These are phyloP conservation scores for Cyberlindnera saturnus DNA, from an alignment of 805 yeast species.

Conservation along the genomic window DNA sequence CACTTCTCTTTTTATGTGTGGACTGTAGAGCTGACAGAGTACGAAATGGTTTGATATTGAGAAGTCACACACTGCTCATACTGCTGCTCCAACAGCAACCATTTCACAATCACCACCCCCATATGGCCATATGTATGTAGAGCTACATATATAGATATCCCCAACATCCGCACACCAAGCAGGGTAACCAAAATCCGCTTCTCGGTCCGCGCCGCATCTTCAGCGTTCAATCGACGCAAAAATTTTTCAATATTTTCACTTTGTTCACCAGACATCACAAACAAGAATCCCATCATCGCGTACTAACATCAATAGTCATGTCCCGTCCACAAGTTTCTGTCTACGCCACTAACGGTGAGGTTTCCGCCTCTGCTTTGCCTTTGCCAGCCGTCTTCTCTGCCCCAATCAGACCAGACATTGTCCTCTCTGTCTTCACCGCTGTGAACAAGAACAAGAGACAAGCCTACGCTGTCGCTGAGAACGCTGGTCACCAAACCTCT, in stretches of 20 bases:
- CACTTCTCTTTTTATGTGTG: no score
- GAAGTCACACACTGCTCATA: no score
- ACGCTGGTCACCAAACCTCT: constrained; percentile 99
- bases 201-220: no score
- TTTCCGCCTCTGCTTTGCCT: constrained; percentile 77
- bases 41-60: no score
- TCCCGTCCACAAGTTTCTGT: constrained; percentile 97
- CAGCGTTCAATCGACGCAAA: background rate
- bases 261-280: background rate
- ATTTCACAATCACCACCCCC: no score
- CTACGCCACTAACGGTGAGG: constrained; percentile 81
- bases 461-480: constrained; percentile 98
- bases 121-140: no score
- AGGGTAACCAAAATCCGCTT: no score
- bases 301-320: constrained; percentile 4
- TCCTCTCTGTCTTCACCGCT: constrained; percentile 97
- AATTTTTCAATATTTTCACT: background rate
- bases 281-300: background rate
- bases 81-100: no score
- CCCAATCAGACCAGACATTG: constrained; percentile 99
- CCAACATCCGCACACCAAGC: no score
- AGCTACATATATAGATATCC: no score
- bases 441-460: constrained; percentile 99
- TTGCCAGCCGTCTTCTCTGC: constrained; percentile 99
- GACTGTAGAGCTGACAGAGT: no score